These are phyloP conservation scores for Gliomastix tumulicola DNA, from an alignment of 2,329 filamentous ascomycete genomes.

Conservation along the genomic window DNA sequence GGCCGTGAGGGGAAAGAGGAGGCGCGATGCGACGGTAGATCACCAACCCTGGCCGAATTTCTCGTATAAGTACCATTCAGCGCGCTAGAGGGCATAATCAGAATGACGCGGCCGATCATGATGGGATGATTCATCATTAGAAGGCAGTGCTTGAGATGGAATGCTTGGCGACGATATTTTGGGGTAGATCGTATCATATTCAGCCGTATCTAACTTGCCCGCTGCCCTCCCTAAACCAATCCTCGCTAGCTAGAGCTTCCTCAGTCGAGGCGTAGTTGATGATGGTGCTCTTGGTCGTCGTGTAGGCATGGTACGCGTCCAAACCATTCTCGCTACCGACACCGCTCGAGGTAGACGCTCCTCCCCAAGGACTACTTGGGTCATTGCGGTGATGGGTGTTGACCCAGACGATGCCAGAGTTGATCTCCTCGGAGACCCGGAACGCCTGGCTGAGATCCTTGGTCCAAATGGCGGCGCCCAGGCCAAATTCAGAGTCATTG, in stretches of 20 bases:
- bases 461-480: slow-evolving; percentile 95
- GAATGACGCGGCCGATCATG: too few relatives aligned
- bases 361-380: slow-evolving; percentile 65
- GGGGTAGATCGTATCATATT: too few relatives aligned
- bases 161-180: too few relatives aligned
- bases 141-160: too few relatives aligned
- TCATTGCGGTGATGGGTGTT: slow-evolving; percentile 72
- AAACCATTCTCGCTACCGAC: slow-evolving; percentile 68
- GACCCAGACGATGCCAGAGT: slow-evolving; percentile 93
- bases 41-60: too few relatives aligned
- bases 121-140: too few relatives aligned
- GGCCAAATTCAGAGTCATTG: slow-evolving; percentile 91
- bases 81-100: too few relatives aligned
- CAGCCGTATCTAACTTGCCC: slow-evolving; percentile 37
- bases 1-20: too few relatives aligned
- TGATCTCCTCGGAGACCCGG: slow-evolving; percentile 70
- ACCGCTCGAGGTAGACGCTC: slow-evolving; percentile 53
- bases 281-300: slow-evolving; percentile 57
- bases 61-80: too few relatives aligned
- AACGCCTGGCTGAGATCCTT: slow-evolving; percentile 73
- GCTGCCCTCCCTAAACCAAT: slow-evolving; percentile 60
- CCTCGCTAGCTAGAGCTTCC: slow-evolving; percentile 45
- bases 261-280: slow-evolving; percentile 59
- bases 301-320: slow-evolving; percentile 55
- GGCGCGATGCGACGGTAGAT: too few relatives aligned